Evolutionary conservation across 2,329 filamentous ascomycete genomes (phyloP), one percentile per base, ranked within the genome.

Genomic region (Paracoccidioides brasiliensis): DNA sequence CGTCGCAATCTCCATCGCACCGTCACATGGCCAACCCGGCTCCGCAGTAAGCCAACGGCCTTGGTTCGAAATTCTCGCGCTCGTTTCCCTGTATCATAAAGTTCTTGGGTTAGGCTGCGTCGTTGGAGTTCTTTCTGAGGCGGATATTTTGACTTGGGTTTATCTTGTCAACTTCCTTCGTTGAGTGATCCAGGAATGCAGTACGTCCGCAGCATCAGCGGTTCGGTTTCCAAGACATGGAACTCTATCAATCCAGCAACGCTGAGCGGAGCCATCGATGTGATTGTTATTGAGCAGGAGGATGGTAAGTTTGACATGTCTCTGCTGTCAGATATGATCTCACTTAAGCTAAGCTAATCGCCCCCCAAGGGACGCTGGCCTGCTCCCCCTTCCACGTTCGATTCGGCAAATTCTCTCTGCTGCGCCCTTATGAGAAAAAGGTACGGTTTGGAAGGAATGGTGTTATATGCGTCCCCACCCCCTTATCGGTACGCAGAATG

Each of bases 181-280:
- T 33, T 43, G 10, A 15, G 22, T 6, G n/a, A 40, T 41, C 30
- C 64, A 67, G 57, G 43, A 60, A 97, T 97, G 93, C 90, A 97
- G 79, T 97, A 97, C 86, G 90, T 97, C 63, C 83, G 93, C 64
- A 95, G 90, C 67, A 82, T 97, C 65, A 93, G 89, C 72, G 90
- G 90, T 70, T 94, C 90, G 53, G 91, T 98, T 65, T 95, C 90
- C 64, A 96, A 93, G 75, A 91, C 93, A 71, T 98, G 93, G 93
- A 98, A 98, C 74, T 96, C 90, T 32, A 95, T 98, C 78, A 98
- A 98, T 72, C 93, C 93, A 52, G 90, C 93, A 46, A 98, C 93
- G 10, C 81, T 98, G 56, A 95, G 89, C 74, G 93, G 93, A 67
- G 93, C 93, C 67, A 97, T 98, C 74, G 93, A 98, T 78, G 91